Conservation (phyloP, 371 early-diverging fungal genomes). For the Thermomucor indicae-seudaticae region DNA sequence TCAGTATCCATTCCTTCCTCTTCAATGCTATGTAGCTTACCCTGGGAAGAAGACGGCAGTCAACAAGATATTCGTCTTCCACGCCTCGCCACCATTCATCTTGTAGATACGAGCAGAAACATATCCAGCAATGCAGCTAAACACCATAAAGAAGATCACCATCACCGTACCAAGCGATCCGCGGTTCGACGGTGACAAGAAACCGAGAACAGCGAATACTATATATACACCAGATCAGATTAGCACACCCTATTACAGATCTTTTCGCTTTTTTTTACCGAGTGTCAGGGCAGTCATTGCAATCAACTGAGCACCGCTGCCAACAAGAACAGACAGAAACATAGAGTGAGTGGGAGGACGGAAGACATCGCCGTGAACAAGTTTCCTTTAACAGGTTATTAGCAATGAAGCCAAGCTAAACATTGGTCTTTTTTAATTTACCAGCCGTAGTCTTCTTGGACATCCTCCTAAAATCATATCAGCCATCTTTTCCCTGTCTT, state of each 20-base stretch:
- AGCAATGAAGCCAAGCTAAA: no score
- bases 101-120: slow-evolving; percentile 89
- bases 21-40: slow-evolving; percentile 28
- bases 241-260: neutral
- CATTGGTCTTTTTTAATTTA: no score
- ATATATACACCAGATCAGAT: no score
- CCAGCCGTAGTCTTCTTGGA: slow-evolving; percentile 89
- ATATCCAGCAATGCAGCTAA: slow-evolving; percentile 84
- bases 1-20: neutral
- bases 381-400: no score
- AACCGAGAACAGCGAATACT: slow-evolving; percentile 94
- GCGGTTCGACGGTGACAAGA: slow-evolving; percentile 93
- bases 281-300: slow-evolving; percentile 80
- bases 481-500: neutral
- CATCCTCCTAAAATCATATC: slow-evolving; percentile 59
- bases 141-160: slow-evolving; percentile 86
- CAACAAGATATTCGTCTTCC: slow-evolving; percentile 78
- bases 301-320: slow-evolving; percentile 88
- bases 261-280: slow-evolving; percentile 16
- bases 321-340: slow-evolving; percentile 83
- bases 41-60: slow-evolving; percentile 87
- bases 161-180: slow-evolving; percentile 89
- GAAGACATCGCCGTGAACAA: slow-evolving; percentile 94
- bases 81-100: slow-evolving; percentile 88
- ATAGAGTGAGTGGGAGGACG: slow-evolving; percentile 76